Evolutionary conservation across 169 alveolate genomes (phyloP).

Genomic region (Sarcocystis neurona): DNA sequence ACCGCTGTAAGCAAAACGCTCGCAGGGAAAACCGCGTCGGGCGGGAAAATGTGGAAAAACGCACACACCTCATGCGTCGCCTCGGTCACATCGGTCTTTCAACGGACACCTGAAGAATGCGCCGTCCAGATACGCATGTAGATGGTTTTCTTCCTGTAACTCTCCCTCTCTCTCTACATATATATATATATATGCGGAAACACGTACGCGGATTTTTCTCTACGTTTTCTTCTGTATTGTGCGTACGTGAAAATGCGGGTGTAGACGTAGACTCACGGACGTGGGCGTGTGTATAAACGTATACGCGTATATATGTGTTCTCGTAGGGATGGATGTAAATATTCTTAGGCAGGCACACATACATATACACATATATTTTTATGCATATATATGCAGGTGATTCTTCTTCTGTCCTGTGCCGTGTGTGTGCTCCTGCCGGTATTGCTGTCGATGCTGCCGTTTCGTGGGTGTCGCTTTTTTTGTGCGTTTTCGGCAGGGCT

Average conservation of each 20-base stretch:
- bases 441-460: neutral
- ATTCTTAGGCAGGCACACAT: neutral
- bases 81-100: too few relatives aligned
- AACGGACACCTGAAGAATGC: too few relatives aligned
- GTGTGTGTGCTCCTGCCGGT: too few relatives aligned
- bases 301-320: neutral
- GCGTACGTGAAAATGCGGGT: too few relatives aligned
- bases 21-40: too few relatives aligned
- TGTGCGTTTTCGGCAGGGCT: constrained; percentile 76
- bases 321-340: neutral
- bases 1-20: constrained; percentile 79
- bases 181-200: neutral
- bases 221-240: too few relatives aligned
- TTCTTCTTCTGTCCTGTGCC: neutral
- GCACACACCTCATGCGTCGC: too few relatives aligned
- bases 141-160: neutral
- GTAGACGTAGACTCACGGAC: too few relatives aligned
- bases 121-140: too few relatives aligned
- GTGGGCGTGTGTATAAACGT: too few relatives aligned
- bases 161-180: neutral
- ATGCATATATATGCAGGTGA: neutral
- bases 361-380: neutral
- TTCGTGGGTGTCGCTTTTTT: neutral
- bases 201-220: too few relatives aligned
- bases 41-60: too few relatives aligned